Percentiles rank a stretch among this genome's conserved stretches.
phyloP scores from a whole-genome alignment of 2,329 filamentous ascomycete species.

The Arthrobotrys entomopaga region DNA sequence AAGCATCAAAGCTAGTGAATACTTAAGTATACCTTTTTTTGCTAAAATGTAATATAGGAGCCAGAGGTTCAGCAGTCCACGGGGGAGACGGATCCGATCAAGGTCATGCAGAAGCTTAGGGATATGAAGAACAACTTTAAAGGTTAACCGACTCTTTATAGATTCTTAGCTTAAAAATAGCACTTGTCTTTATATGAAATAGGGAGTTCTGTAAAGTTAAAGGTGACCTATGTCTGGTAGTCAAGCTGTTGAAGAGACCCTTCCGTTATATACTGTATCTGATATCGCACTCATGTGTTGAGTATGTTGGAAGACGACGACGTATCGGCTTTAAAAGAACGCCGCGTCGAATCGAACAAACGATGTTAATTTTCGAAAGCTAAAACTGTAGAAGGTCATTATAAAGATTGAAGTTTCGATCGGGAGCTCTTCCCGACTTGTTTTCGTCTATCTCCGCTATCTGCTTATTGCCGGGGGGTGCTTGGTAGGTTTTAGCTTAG shows the following conservation, averaged over 20 bases:
- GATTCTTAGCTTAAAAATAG: neutral
- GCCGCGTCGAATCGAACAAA: constrained; percentile 2
- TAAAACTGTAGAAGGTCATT: too few species aligned
- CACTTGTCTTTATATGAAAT: neutral
- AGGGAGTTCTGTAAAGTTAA: too few species aligned
- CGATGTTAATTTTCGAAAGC: constrained; percentile 5
- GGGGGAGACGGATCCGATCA: constrained; percentile 79
- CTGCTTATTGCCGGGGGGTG: constrained; percentile 33
- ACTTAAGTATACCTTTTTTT: constrained; percentile 5
- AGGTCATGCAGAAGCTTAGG: constrained; percentile 84
- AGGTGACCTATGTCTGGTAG: too few species aligned
- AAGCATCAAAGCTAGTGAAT: neutral
- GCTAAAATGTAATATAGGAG: constrained; percentile 67
- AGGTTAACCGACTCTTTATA: constrained; percentile 3
- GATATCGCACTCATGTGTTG: constrained; percentile 25
- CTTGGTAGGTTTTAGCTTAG: too few species aligned
- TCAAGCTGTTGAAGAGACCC: too few species aligned
- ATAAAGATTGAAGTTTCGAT: constrained; percentile 2
- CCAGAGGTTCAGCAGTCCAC: constrained; percentile 84
- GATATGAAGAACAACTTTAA: constrained; percentile 82
- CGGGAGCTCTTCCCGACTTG: constrained; percentile 1
- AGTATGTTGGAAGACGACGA: constrained; percentile 36
- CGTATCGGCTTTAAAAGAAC: constrained; percentile 38
- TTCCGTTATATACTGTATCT: neutral
- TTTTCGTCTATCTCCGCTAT: constrained; percentile 47